phyloP scores from a whole-genome alignment of 768 basidiomycete genomes.

The Hortiboletus flavorubellus region DNA sequence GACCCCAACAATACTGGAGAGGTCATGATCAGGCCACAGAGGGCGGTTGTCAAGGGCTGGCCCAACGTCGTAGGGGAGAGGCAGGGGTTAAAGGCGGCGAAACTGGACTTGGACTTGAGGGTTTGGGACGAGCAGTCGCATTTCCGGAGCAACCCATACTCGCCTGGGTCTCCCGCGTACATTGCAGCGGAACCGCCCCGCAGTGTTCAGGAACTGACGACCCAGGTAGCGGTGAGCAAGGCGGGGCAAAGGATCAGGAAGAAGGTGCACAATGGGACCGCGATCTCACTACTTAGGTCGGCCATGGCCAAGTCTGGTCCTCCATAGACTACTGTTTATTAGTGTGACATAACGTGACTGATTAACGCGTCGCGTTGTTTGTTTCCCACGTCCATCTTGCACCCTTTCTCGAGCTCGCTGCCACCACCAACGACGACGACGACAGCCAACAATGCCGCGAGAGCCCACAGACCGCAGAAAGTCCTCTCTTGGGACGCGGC shows the following conservation, averaged over 20 bases:
- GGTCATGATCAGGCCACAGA: conserved; percentile 29
- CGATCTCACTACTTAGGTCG: conserved; percentile 16
- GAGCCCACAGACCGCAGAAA: conserved; percentile 28
- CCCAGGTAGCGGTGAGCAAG: conserved; percentile 4
- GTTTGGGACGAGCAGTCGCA: conserved; percentile 31
- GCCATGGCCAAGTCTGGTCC: conserved; percentile 15
- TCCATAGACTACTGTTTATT: background rate
- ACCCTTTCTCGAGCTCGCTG: conserved; percentile 5
- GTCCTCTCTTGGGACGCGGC: conserved; percentile 44
- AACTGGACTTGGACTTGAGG: conserved; percentile 31
- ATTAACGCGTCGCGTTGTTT: conserved; percentile 29
- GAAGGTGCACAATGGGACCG: background rate
- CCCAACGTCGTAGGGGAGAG: conserved; percentile 48
- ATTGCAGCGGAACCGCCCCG: conserved; percentile 31
- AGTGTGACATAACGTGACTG: conserved; percentile 27
- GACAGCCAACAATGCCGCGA: conserved; percentile 24
- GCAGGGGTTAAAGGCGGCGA: conserved; percentile 38
- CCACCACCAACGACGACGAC: conserved; percentile 5
- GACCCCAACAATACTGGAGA: conserved; percentile 27
- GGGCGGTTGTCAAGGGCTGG: conserved; percentile 29
- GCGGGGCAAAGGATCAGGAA: conserved; percentile 1
- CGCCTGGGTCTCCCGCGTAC: conserved; percentile 50
- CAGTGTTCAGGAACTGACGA: conserved; percentile 20
- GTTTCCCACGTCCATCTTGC: conserved; percentile 18
- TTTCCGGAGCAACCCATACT: conserved; percentile 41